Evolutionary conservation across 2,329 filamentous ascomycete genomes (phyloP).

Genomic region (Beauveria pseudobassiana): DNA sequence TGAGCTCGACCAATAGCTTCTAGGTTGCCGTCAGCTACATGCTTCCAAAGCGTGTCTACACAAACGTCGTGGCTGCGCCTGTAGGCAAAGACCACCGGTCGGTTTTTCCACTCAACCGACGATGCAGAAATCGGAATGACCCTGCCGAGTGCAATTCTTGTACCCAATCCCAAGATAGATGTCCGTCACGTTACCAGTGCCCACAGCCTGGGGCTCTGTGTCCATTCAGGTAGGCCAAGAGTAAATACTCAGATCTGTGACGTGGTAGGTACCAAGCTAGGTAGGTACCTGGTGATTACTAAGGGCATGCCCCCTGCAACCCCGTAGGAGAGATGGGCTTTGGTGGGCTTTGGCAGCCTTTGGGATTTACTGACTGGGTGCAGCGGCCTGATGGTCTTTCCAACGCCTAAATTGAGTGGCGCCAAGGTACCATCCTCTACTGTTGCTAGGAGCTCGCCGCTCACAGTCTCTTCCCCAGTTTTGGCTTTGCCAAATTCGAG

Average conservation of each 20-base stretch:
- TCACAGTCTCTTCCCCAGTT: not conserved
- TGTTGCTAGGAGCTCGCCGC: no score
- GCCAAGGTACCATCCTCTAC: no score
- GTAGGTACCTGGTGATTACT: not conserved
- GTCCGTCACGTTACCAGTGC: not conserved
- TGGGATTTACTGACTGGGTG: not conserved
- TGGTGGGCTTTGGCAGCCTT: not conserved
- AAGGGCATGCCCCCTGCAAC: not conserved
- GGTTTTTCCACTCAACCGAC: not conserved
- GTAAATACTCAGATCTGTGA: not conserved
- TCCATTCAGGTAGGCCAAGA: not conserved
- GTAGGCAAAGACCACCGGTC: no score
- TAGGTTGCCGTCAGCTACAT: no score
- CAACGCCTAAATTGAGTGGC: not conserved
- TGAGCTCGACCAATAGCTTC: not conserved
- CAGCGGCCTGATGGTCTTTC: not conserved
- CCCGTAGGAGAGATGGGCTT: not conserved
- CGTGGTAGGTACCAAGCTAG: not conserved
- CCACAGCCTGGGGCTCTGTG: not conserved
- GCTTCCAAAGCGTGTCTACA: no score
- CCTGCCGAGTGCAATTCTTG: not conserved
- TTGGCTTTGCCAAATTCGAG: slow-evolving; percentile 2
- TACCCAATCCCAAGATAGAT: not conserved
- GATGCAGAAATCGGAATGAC: not conserved
- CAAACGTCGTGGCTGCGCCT: no score